Evolutionary conservation across 495 filamentous ascomycete species (phyloP), one percentile per base, ranked within the genome.

Genomic region (Penicillium atrosanguineum): DNA sequence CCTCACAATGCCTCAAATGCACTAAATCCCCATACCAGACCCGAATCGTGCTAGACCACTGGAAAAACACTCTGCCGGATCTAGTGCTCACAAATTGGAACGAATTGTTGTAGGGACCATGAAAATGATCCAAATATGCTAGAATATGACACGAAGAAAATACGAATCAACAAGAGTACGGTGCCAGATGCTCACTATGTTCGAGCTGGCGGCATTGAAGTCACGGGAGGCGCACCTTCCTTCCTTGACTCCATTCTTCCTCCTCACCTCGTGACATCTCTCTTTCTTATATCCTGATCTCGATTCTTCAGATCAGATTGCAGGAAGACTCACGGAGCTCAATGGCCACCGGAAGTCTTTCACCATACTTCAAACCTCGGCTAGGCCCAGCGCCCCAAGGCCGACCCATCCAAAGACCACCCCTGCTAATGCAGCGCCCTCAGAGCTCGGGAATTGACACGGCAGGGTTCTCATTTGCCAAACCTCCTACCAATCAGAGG

Each of bases 391-490:
- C n/a, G 6, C 15, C 28, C 31, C 6, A 26, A 1, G 16, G 8
- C 16, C 50, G 38, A 42, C 3, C 29, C 6, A 29, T 7, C 20
- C 37, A 8, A 37, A 38, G 12, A 25, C 39, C 44, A 14, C 59
- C 69, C 7, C 28, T 66, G 12, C 55, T 71, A 37, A 63, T 72
- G 55, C 56, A 71, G 43, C 70, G 68, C 7, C 70, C 65, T 6
- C 44, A 56, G 16, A 70, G 60, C 21, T 67, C 64, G 12, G 61
- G 54, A 0, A 60, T 70, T n/a, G 69, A 75, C 47, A 34, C 62
- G n/a, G n/a, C 59, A 14, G 56, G 52, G 1, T 75, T 75, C 43
- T 70, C 61, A 4, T 75, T 74, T 46, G 50, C 63, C 20, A 74
- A 62, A 43, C 70, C 70, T 16, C 48, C 50, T n/a, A 60, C 49